Evolutionary conservation across 2,329 filamentous ascomycete species (phyloP).

Genomic region (Aspergillus ochraceus): DNA sequence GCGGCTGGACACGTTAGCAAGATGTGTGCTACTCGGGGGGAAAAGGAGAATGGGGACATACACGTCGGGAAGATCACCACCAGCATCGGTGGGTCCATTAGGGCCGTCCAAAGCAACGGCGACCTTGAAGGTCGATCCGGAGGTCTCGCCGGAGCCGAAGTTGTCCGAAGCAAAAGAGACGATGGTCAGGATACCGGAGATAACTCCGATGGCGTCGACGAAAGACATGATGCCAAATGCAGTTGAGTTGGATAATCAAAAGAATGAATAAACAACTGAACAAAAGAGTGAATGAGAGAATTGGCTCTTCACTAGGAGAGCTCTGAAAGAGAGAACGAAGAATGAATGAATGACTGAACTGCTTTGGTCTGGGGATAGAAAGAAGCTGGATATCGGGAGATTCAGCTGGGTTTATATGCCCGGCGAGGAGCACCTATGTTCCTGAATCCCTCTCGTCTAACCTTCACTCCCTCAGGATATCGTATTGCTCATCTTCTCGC

Average conservation of each 20-base stretch:
- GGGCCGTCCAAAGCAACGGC: constrained; percentile 9
- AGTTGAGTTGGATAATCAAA: not conserved
- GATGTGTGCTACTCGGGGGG: not conserved
- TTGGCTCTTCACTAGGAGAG: not conserved
- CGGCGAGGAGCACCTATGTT: not conserved
- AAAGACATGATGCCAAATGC: not conserved
- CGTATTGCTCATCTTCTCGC: not conserved
- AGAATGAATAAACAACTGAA: not conserved
- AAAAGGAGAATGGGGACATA: not conserved
- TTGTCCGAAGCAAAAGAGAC: constrained; percentile 6
- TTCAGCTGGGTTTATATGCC: not conserved
- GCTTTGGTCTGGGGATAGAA: not conserved
- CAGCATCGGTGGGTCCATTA: constrained; percentile 4
- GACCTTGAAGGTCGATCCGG: constrained; percentile 13
- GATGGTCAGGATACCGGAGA: constrained; percentile 8
- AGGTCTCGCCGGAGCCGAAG: not conserved
- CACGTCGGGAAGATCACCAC: constrained; percentile 11
- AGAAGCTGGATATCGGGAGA: not conserved
- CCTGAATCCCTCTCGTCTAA: not conserved
- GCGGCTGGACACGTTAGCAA: not conserved
- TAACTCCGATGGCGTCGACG: constrained; percentile 9
- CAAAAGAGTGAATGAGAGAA: not conserved
- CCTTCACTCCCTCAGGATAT: not conserved
- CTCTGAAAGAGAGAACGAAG: not conserved
- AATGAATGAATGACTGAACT: not conserved